phyloP scores from a whole-genome alignment of 1,284 basidiomycete species.

The Ceratobasidium sp. region DNA sequence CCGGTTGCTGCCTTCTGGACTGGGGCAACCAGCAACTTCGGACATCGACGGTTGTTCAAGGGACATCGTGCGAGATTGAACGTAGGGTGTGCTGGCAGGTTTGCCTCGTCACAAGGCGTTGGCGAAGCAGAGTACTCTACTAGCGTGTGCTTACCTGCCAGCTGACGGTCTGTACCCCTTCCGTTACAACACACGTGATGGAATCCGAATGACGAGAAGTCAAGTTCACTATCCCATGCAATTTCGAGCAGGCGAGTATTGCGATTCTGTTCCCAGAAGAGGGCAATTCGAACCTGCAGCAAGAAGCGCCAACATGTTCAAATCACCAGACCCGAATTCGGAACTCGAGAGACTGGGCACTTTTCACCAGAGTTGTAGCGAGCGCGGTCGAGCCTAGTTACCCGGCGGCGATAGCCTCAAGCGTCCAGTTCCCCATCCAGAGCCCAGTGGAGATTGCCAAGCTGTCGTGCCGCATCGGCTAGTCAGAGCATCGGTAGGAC shows the following conservation, averaged over 20 bases:
- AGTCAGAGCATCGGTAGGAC: conserved; percentile 4
- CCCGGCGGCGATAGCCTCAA: conserved; percentile 24
- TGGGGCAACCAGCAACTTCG: conserved; percentile 2
- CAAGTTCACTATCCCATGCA: neutral
- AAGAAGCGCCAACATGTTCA: conserved; percentile 13
- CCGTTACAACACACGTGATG: conserved; percentile 15
- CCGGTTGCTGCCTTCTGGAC: conserved; percentile 19
- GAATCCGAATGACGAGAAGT: conserved; percentile 11
- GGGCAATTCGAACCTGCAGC: neutral
- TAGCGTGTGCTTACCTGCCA: conserved; percentile 3
- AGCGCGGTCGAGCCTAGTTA: neutral
- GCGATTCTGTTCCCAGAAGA: conserved; percentile 16
- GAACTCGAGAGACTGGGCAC: conserved; percentile 7
- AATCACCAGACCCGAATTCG: conserved; percentile 19
- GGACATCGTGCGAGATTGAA: conserved; percentile 15
- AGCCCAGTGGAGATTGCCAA: neutral
- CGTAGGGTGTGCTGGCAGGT: conserved; percentile 10
- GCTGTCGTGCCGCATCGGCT: neutral
- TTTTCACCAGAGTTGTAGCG: conserved; percentile 21
- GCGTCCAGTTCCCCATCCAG: neutral
- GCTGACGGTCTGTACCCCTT: conserved; percentile 1
- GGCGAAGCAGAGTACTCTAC: neutral
- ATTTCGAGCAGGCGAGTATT: conserved; percentile 4
- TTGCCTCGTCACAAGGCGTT: conserved; percentile 4
- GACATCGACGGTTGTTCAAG: neutral